Percentiles rank a stretch among this genome's conserved stretches.
These are phyloP conservation scores for Penicillium silybi DNA, from an alignment of 495 filamentous ascomycete species.

Conservation along the genomic window DNA sequence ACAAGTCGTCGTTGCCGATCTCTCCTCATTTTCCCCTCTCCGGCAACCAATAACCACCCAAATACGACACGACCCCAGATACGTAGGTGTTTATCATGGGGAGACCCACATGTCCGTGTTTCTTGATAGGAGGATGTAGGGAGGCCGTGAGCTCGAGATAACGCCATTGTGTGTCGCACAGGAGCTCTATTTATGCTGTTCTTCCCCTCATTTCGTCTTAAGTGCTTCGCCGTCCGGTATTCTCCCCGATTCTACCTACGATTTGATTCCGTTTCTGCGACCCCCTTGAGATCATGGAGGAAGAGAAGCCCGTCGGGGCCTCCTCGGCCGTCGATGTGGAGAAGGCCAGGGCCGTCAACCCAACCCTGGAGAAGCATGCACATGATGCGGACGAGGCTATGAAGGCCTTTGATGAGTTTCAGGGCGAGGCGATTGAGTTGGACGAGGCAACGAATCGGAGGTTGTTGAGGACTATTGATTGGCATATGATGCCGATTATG, in stretches of 20 bases:
- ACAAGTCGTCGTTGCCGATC: constrained; percentile 13
- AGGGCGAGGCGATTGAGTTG: constrained; percentile 48
- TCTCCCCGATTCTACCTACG: not conserved
- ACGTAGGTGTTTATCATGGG: constrained; percentile 20
- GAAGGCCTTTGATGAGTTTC: constrained; percentile 48
- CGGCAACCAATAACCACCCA: constrained; percentile 14
- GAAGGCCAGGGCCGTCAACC: constrained; percentile 23
- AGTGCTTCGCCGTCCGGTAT: not conserved
- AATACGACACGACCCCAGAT: constrained; percentile 17
- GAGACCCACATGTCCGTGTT: constrained; percentile 9
- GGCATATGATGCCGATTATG: constrained; percentile 59
- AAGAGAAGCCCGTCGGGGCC: constrained; percentile 14
- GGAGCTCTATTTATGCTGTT: not conserved
- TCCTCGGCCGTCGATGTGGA: constrained; percentile 26
- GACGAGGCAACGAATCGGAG: constrained; percentile 54
- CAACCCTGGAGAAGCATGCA: constrained; percentile 46
- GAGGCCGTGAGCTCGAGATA: not conserved
- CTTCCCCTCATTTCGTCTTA: not conserved
- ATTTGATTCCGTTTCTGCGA: not conserved
- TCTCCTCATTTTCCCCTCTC: constrained; percentile 18
- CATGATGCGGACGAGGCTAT: constrained; percentile 60
- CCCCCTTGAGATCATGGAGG: constrained; percentile 1
- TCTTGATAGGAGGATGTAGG: constrained; percentile 14
- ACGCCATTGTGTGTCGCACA: not conserved
- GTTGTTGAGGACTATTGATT: constrained; percentile 55